Evolutionary conservation across 2,329 filamentous ascomycete species (phyloP).

Genomic region (Aureobasidium mangrovei): DNA sequence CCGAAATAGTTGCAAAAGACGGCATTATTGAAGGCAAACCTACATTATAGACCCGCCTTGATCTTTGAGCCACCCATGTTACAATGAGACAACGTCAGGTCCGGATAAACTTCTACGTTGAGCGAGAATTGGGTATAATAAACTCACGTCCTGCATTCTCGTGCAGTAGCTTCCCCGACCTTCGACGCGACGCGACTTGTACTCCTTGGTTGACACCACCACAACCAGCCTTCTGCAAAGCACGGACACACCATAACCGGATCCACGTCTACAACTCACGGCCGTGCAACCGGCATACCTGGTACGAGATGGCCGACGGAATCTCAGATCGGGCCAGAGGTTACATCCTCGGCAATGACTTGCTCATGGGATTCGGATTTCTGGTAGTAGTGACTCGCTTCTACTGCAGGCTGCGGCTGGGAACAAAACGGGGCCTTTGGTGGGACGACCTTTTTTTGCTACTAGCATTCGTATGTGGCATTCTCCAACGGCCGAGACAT

Average conservation of each 20-base stretch:
- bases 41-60: not conserved
- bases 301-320: not conserved
- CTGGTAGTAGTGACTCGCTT: not conserved
- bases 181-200: conserved; percentile 3
- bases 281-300: not conserved
- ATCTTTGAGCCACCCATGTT: not conserved
- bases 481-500: conserved; percentile 8
- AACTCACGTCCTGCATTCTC: conserved; percentile 11
- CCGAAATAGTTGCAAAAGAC: not conserved
- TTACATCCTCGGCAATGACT: conserved; percentile 10
- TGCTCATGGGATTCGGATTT: conserved; percentile 2
- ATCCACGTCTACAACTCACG: not conserved
- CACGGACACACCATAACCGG: conserved; percentile 8
- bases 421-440: conserved; percentile 9
- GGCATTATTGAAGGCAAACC: conserved; percentile 2
- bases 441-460: conserved; percentile 35
- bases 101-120: not conserved
- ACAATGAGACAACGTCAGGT: conserved; percentile 5
- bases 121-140: not conserved
- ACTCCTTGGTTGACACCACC: not conserved
- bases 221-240: conserved; percentile 5
- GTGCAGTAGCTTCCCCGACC: conserved; percentile 6
- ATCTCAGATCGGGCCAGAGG: conserved; percentile 10
- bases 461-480: conserved; percentile 29
- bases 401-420: conserved; percentile 1